Evolutionary conservation across 202 grass and related monocot species (phyloP), one percentile per base, ranked within the genome.

Genomic region (Miscanthus sacchariflorus): DNA sequence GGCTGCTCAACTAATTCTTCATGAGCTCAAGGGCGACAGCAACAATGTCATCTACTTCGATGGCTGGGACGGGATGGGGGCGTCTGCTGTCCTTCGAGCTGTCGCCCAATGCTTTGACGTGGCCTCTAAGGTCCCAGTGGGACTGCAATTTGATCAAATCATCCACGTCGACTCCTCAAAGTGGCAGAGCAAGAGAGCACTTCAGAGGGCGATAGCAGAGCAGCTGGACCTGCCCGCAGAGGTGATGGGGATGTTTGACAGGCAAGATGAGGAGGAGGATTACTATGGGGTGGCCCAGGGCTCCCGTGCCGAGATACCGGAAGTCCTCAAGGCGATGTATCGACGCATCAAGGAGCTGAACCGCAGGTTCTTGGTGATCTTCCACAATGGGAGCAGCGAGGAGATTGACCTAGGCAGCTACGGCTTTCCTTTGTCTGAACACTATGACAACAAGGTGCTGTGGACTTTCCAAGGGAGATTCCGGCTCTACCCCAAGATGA

Each of bases 381-480:
- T 52, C 49, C 44, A 46, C 44, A 46, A 46, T 46, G 44, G 44
- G 11, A 12, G 44, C 44, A 3, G 1, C 2, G 25, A 68, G 27
- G 65, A 79, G 12, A 43, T 64, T 0, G 56, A 79, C 43, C 6
- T 78, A 2, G 2, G 3, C 2, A 64, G 6, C 0, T 59, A 25
- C 15, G 77, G 77, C 7, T 38, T 63, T 11, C 77, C 21, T 12
- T 10, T 79, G 7, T 64, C 21, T 7, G 54, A 39, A 11, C 9
- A 9, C 54, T 64, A 2, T 23, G 5, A 30, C 19, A 11, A 46
- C 77, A 79, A 79, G 39, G 14, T 79, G 12, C 5, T 46, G 28
- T 68, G 42, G 68, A 70, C 80, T 7, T 82, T 82, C 18, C 66
- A 9, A 56, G 80, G 80, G 46, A 71, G 80, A 35, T 82, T 71